Conservation (phyloP, 2,329 filamentous ascomycete species). For the Hyphodiscus sp. region DNA sequence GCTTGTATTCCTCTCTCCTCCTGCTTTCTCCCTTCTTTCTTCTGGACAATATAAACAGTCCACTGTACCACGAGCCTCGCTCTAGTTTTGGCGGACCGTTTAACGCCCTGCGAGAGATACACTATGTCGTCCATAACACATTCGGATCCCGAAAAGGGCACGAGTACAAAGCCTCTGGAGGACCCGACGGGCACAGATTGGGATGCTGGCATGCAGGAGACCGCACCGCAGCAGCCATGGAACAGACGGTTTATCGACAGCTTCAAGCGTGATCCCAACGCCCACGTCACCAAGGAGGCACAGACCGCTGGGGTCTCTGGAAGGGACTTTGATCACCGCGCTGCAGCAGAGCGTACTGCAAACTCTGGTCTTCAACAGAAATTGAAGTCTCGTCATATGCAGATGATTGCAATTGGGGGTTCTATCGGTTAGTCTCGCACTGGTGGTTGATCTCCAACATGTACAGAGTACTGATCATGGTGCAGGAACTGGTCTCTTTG, state of each 20-base stretch:
- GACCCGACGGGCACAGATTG: neutral
- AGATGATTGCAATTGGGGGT: conserved; percentile 46
- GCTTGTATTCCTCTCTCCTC: too few species aligned
- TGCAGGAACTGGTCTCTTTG: conserved; percentile 50
- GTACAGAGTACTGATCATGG: conserved; percentile 46
- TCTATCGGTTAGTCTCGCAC: conserved; percentile 44
- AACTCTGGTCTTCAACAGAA: conserved; percentile 62
- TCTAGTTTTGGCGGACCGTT: neutral
- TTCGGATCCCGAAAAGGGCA: conserved; percentile 5
- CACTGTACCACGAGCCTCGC: too few species aligned
- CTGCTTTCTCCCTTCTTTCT: too few species aligned
- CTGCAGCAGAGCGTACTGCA: conserved; percentile 56
- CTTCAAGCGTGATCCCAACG: conserved; percentile 32
- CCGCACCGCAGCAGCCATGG: conserved; percentile 14
- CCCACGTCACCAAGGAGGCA: conserved; percentile 36
- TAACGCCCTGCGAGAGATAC: neutral
- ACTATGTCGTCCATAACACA: neutral
- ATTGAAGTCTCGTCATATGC: conserved; percentile 43
- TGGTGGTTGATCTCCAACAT: neutral
- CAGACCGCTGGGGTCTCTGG: neutral
- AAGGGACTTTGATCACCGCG: conserved; percentile 54
- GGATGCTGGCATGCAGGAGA: neutral
- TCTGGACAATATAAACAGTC: too few species aligned
- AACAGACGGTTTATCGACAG: conserved; percentile 22
- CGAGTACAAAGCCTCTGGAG: neutral